Evolutionary conservation across 139 green algal genomes (phyloP).

Genomic region (Helicosporidium sp.): DNA sequence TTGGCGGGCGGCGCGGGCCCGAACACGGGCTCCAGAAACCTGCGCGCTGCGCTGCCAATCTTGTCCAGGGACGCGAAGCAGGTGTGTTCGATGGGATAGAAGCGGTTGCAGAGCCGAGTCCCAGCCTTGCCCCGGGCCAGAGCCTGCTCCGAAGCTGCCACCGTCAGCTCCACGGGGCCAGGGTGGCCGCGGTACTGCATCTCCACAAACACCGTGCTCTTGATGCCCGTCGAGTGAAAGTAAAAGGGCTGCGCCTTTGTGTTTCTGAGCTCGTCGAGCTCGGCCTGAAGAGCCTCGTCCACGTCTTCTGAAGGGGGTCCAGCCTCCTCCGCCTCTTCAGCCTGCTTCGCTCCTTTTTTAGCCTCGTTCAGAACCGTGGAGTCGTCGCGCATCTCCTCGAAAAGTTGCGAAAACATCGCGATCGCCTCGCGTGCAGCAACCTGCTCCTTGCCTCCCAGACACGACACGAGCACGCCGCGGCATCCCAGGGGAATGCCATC

Average conservation of each 20-base stretch:
- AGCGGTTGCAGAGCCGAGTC: conserved; percentile 21
- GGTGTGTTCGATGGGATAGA: conserved; percentile 23
- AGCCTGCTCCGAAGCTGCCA: conserved; percentile 1
- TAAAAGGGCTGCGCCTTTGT: no score
- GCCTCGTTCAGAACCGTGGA: no score
- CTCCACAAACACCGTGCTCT: conserved; percentile 14
- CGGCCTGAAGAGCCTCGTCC: no score
- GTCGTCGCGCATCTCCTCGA: no score
- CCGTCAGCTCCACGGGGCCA: conserved; percentile 12
- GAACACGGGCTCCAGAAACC: no score
- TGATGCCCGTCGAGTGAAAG: conserved; percentile 12
- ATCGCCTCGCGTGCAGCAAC: conserved; percentile 18
- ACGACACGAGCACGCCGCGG: conserved; percentile 22
- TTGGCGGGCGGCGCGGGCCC: no score
- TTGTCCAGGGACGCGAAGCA: conserved; percentile 22
- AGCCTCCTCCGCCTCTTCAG: no score
- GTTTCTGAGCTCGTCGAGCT: no score
- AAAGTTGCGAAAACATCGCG: conserved; percentile 17
- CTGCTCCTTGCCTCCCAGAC: conserved; percentile 15
- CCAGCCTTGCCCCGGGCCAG: conserved; percentile 7
- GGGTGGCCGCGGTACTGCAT: conserved; percentile 5
- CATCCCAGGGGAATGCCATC: conserved; percentile 10
- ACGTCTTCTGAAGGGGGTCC: no score
- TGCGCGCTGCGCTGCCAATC: conserved; percentile 19
- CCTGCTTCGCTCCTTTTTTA: no score